These are phyloP conservation scores for Rosa multiflora DNA, from an alignment of 306 rosid genomes.

Conservation along the genomic window DNA sequence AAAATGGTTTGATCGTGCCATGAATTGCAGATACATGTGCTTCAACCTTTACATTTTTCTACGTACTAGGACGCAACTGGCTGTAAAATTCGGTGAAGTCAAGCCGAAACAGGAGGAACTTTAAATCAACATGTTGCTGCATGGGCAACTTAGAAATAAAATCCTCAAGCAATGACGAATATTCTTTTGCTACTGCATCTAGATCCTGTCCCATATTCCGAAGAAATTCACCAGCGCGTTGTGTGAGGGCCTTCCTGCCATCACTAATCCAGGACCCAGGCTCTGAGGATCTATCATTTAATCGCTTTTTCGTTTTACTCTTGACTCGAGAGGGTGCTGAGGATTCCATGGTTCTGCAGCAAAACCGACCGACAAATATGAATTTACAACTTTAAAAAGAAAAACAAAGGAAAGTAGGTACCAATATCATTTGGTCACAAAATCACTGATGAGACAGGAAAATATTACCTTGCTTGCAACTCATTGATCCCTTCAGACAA, in stretches of 20 bases:
- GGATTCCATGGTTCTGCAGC: slow-evolving; percentile 64
- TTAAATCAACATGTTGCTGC: slow-evolving; percentile 94
- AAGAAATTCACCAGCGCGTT: slow-evolving; percentile 85
- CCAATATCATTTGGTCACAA: neutral
- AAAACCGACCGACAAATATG: slow-evolving; percentile 26
- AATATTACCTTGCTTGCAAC: slow-evolving; percentile 82
- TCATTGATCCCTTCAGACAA: slow-evolving; percentile 88
- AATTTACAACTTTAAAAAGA: slow-evolving; percentile 3
- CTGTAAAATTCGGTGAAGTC: slow-evolving; percentile 91
- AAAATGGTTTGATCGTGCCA: slow-evolving; percentile 34
- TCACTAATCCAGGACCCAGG: slow-evolving; percentile 78
- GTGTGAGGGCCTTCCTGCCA: slow-evolving; percentile 88
- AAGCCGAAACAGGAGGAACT: slow-evolving; percentile 93
- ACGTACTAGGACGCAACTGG: slow-evolving; percentile 51
- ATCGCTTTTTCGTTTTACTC: slow-evolving; percentile 50
- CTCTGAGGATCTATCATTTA: slow-evolving; percentile 41
- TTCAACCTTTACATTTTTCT: slow-evolving; percentile 32
- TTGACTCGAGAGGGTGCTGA: slow-evolving; percentile 58
- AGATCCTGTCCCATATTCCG: slow-evolving; percentile 73
- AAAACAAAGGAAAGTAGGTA: neutral
- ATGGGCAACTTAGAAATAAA: slow-evolving; percentile 93
- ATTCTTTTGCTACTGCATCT: slow-evolving; percentile 73
- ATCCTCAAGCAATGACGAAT: slow-evolving; percentile 78
- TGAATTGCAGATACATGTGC: slow-evolving; percentile 26
- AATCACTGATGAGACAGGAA: slow-evolving; percentile 9